A percentile compares a stretch with the other conserved stretches of the same genome.
These are phyloP conservation scores for Boechera divaricarpa DNA, from an alignment of 345 rosid species.

Conservation along the genomic window DNA sequence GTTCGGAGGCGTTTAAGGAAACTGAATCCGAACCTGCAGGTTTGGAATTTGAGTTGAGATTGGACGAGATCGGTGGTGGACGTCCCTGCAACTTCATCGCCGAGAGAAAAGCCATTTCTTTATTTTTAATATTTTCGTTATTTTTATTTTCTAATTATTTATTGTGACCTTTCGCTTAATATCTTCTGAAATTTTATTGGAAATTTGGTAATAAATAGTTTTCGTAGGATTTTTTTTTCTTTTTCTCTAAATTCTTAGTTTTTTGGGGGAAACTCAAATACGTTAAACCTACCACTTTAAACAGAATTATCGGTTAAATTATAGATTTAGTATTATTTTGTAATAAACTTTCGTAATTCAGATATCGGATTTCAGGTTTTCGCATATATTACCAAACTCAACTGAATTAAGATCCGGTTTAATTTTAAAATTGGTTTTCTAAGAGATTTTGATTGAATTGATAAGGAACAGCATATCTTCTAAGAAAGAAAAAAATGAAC, in stretches of 20 bases:
- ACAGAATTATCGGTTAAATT: neutral
- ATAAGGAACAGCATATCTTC: neutral
- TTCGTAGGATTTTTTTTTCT: neutral
- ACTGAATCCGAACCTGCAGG: constrained; percentile 38
- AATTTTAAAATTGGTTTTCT: neutral
- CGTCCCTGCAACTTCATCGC: constrained; percentile 52
- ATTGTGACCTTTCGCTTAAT: constrained; percentile 22
- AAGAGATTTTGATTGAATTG: neutral
- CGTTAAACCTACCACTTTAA: constrained; percentile 4
- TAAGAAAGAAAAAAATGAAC: neutral
- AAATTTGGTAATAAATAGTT: too few species aligned
- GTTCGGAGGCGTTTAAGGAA: constrained; percentile 35
- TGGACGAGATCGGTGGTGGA: constrained; percentile 41
- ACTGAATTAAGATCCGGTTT: neutral
- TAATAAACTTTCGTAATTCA: too few species aligned
- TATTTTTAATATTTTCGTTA: neutral
- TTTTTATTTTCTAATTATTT: constrained; percentile 2
- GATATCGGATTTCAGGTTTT: neutral
- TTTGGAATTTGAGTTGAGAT: constrained; percentile 33
- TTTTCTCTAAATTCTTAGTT: too few species aligned
- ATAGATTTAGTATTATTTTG: neutral
- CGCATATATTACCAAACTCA: neutral
- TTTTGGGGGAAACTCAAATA: neutral
- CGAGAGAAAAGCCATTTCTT: constrained; percentile 55
- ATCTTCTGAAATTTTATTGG: constrained; percentile 13